Base-by-base conservation (phyloP, 805 yeast species). In the Candida hungchunana region DNA sequence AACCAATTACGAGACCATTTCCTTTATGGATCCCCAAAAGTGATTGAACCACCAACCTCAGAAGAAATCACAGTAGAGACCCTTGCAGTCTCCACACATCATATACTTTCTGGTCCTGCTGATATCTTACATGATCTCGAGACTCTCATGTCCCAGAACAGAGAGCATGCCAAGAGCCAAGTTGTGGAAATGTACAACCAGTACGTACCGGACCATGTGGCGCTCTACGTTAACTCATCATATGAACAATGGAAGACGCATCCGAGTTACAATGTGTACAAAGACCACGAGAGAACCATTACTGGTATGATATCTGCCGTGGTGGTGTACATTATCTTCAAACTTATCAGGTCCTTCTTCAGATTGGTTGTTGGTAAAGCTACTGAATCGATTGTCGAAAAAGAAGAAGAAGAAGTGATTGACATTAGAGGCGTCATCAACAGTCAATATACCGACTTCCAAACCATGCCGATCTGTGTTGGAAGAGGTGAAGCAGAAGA, bases 401-500 rank as follows among this genome's bases (percentile, higher is more conserved):
- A 10, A 4, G 18, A 15, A 2, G 35, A 20, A 11, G 25, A 28
- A 10, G 36, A 31, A 28, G 23, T 24, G 4, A 9, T 29, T 20
- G 40, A 36, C 16, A 18, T 16, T 5, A 18, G n/a, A 13, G 34
- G 34, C 11, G 12, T 12, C 8, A 25, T 31, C 18, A 25, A 25
- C 6, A 26, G 18, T 8, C 26, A 32, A 15, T 37, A 34, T 27
- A 40, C 44, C 7, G 42, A 34, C 11, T 44, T 44, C 24, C 44
- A 44, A 18, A 36, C 40, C 8, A 33, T 40, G 14, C 45, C 45
- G 6, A 7, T 31, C 11, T 44, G 48, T 22, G 26, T 33, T 15
- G 48, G 43, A 1, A 44, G 26, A 18, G 43, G 35, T 4, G 42
- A 40, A n/a, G 19, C 17, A 9, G 48, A 44, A 26, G 48, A 44